Evolutionary conservation across 2,329 filamentous ascomycete species (phyloP).

Genomic region (Nemania sp.): DNA sequence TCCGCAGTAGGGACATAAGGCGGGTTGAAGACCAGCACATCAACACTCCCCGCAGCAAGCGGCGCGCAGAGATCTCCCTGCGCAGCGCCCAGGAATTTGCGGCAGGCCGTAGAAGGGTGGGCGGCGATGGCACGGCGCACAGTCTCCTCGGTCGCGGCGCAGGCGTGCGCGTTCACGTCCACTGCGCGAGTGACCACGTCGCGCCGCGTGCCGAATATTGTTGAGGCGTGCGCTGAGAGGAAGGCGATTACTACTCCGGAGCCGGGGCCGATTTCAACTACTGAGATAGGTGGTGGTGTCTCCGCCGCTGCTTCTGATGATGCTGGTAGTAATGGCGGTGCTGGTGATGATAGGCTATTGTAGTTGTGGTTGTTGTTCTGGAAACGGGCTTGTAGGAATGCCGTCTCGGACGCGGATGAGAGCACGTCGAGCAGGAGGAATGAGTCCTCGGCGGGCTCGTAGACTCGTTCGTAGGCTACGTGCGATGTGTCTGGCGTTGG

Average conservation of each 20-base stretch:
- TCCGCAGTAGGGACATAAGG: conserved; percentile 90
- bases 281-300: conserved; percentile 52
- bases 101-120: conserved; percentile 34
- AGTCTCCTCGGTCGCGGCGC: conserved; percentile 72
- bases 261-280: conserved; percentile 86
- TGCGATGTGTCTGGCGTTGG: conserved; percentile 93
- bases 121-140: conserved; percentile 52
- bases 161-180: conserved; percentile 86
- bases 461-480: conserved; percentile 84
- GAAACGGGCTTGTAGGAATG: conserved; percentile 71
- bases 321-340: no score
- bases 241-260: conserved; percentile 95
- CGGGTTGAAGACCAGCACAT: conserved; percentile 93
- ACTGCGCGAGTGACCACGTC: conserved; percentile 74
- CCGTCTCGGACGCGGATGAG: conserved; percentile 68
- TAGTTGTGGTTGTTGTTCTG: conserved; percentile 18
- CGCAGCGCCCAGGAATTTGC: conserved; percentile 64
- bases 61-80: conserved; percentile 71
- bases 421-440: conserved; percentile 92
- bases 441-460: conserved; percentile 95
- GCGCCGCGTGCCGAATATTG: conserved; percentile 73
- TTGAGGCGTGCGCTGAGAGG: conserved; percentile 70
- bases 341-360: conserved; percentile 5
- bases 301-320: no score
- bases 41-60: conserved; percentile 63